Base-by-base conservation (phyloP, 768 basidiomycete genomes). In the Lentinula lateritia region DNA sequence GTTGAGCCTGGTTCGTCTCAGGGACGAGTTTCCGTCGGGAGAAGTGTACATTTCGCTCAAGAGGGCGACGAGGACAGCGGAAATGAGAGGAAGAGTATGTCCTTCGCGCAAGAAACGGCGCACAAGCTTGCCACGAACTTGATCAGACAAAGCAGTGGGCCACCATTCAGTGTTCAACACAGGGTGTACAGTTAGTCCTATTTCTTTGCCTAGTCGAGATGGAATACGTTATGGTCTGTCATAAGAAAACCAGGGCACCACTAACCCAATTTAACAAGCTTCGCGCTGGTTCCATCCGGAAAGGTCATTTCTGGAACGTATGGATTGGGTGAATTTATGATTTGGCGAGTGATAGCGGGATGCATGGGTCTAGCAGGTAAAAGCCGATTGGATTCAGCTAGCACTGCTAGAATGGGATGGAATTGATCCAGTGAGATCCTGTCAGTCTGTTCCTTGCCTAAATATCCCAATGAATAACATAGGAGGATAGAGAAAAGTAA, bases 81-180 rank as follows among this genome's bases (percentile, higher is more conserved):
- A 67, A 23, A 75, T 50, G 63, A 73, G 70, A 1, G 74, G 73
- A 2, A 78, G 68, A 6, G 73, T 65, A 48, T 71, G 57, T 78
- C 75, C 36, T 38, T 23, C 23, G 23, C 23, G 23, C 23, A 23
- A 23, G 23, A 23, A 23, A 23, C 23, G 23, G 23, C 23, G 5
- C 67, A 67, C 28, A 5, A 79, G 43, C 43, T 75, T 76, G 12
- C 34, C 18, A 2, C 73, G 72, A 6, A 73, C 68, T 12, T 64
- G 64, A 10, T 65, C 52, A 3, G 67, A 64, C 6, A 57, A 15
- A n/a, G 72, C 75, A 6, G 58, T 60, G 0, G 76, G 76, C 72
- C 74, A 78, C 77, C 77, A 80, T 23, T 23, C 23, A 23, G 1
- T 23, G 23, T 23, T 23, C 23, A 23, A 23, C 23, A 23, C 23